Evolutionary conservation across 345 rosid species (phyloP).

Genomic region (Raphanus sativus): DNA sequence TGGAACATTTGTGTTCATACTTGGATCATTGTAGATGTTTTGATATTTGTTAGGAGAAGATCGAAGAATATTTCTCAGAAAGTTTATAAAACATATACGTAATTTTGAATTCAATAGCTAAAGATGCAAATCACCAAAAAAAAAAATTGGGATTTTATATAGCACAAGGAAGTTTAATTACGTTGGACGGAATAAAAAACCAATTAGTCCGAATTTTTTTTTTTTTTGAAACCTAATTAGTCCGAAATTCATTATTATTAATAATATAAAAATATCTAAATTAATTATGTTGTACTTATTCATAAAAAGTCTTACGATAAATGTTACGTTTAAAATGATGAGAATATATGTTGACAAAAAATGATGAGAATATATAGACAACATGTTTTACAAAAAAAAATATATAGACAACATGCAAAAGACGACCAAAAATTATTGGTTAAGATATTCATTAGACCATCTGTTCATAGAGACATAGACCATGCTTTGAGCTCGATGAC

Average conservation of each 20-base stretch:
- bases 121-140: background rate
- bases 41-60: background rate
- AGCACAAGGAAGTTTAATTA: background rate
- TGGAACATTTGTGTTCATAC: conserved; percentile 39
- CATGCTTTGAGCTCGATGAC: conserved; percentile 23
- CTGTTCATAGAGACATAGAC: conserved; percentile 22
- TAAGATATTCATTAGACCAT: background rate
- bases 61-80: background rate
- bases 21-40: conserved; percentile 7
- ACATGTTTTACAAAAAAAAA: background rate
- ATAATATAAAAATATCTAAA: background rate
- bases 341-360: background rate
- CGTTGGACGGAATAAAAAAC: background rate
- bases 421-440: conserved; percentile 45
- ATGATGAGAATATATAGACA: background rate
- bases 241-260: background rate
- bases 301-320: background rate
- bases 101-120: background rate
- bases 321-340: background rate
- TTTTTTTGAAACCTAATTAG: too few relatives aligned
- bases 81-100: background rate
- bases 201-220: background rate
- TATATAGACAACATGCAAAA: conserved; percentile 11
- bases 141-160: background rate
- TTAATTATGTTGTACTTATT: background rate